A percentile compares a stretch with the other conserved stretches of the same genome.
phyloP scores from a whole-genome alignment of 176 grass and related monocot genomes.

The Zea luxurians region DNA sequence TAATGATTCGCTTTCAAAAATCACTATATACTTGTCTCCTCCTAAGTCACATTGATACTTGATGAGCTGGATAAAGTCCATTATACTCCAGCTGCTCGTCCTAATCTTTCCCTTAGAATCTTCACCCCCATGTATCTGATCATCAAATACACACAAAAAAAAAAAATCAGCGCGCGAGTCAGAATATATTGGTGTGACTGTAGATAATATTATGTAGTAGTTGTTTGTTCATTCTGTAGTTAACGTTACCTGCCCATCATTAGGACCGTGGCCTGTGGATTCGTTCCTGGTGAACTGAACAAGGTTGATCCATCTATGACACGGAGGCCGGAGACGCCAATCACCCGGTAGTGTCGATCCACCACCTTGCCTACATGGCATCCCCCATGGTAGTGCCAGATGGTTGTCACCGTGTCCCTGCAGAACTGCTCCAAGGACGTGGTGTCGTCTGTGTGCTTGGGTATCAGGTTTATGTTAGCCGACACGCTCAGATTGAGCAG shows the following conservation, averaged over 20 bases:
- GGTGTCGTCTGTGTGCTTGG: conserved; percentile 74
- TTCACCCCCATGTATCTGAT: conserved; percentile 84
- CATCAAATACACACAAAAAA: conserved; percentile 6
- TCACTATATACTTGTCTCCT: conserved; percentile 52
- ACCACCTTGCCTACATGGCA: conserved; percentile 80
- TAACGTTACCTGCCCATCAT: conserved; percentile 72
- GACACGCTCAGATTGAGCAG: conserved; percentile 73
- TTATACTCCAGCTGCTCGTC: conserved; percentile 47
- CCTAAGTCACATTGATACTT: conserved; percentile 44
- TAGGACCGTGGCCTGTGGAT: conserved; percentile 80
- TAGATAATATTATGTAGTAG: not conserved
- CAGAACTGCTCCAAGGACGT: conserved; percentile 81
- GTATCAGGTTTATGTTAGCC: conserved; percentile 82
- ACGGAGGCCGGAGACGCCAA: conserved; percentile 53
- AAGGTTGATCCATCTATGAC: conserved; percentile 70
- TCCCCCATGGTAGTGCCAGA: conserved; percentile 91
- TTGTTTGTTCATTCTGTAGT: not conserved
- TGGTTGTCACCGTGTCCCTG: conserved; percentile 71
- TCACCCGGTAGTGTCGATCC: conserved; percentile 50
- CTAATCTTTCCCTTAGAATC: conserved; percentile 69
- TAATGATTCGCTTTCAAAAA: conserved; percentile 43
- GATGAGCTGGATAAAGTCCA: conserved; percentile 28
- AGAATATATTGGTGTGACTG: conserved; percentile 24
- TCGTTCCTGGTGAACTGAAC: conserved; percentile 64
- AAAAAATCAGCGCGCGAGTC: conserved; percentile 21